These are phyloP conservation scores for Fusarium subglutinans DNA, from an alignment of 2,329 filamentous ascomycete species.

Conservation along the genomic window DNA sequence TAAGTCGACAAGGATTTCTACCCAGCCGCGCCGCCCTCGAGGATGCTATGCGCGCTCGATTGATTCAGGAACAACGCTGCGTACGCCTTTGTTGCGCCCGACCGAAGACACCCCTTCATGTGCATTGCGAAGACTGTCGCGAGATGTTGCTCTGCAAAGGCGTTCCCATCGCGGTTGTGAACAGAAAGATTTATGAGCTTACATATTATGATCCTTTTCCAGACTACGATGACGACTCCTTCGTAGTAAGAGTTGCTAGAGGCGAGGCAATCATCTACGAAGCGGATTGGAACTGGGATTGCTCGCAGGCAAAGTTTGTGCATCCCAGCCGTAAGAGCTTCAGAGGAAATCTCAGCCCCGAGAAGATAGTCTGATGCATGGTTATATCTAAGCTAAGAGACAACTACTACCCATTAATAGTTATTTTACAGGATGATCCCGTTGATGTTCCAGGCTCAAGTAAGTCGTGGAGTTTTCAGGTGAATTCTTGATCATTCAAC, in stretches of 20 bases:
- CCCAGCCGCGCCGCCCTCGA: not conserved
- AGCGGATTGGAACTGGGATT: constrained; percentile 6
- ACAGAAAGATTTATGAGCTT: not conserved
- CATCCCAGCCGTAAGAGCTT: constrained; percentile 3
- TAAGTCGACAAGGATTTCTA: constrained; percentile 9
- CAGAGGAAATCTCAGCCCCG: not conserved
- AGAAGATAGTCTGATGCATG: constrained; percentile 13
- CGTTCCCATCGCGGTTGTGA: not conserved
- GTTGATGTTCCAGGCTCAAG: not conserved
- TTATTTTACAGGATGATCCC: too few relatives aligned
- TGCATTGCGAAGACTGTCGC: constrained; percentile 17
- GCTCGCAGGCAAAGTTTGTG: not conserved
- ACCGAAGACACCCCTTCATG: not conserved
- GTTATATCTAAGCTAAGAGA: not conserved
- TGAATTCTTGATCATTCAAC: not conserved
- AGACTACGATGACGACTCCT: not conserved
- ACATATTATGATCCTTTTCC: not conserved
- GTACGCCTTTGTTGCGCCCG: not conserved
- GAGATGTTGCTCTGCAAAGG: not conserved
- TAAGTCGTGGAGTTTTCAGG: not conserved
- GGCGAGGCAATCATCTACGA: not conserved
- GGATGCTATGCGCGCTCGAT: not conserved
- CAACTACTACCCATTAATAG: not conserved
- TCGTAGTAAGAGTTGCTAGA: not conserved
- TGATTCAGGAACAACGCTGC: constrained; percentile 12